phyloP scores from a whole-genome alignment of 1,284 basidiomycete species.

The Phellinidium pouzarii region DNA sequence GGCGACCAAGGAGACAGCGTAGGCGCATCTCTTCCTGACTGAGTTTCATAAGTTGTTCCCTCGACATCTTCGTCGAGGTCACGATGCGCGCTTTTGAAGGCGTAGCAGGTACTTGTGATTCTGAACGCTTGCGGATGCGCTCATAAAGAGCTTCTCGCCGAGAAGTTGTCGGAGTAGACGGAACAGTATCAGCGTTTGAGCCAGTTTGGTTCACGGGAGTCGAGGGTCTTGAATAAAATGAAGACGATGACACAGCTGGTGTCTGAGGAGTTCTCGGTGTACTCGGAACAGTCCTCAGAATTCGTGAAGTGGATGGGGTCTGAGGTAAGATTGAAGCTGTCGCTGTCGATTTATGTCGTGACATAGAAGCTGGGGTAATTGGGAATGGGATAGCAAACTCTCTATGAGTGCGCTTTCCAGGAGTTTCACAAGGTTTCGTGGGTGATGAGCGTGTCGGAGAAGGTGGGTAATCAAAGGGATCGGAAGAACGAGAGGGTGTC shows the following conservation, averaged over 20 bases:
- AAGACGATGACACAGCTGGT: constrained; percentile 27
- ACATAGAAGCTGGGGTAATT: constrained; percentile 31
- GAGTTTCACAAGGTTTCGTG: constrained; percentile 29
- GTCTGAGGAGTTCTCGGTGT: constrained; percentile 46
- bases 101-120: constrained; percentile 48
- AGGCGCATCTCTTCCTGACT: constrained; percentile 70
- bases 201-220: constrained; percentile 62
- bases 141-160: constrained; percentile 73
- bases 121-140: constrained; percentile 51
- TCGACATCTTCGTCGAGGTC: constrained; percentile 39
- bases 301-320: constrained; percentile 29
- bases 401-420: constrained; percentile 16
- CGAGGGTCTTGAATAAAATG: constrained; percentile 41
- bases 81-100: constrained; percentile 50
- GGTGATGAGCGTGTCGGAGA: constrained; percentile 34
- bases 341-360: constrained; percentile 13
- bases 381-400: constrained; percentile 29
- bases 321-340: constrained; percentile 34
- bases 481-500: constrained; percentile 31
- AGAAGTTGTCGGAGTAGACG: constrained; percentile 63
- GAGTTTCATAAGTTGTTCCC: constrained; percentile 61
- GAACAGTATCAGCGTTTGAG: constrained; percentile 43
- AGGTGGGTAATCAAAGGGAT: constrained; percentile 38
- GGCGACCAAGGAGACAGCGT: constrained; percentile 66
- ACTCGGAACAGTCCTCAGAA: constrained; percentile 27